These are phyloP conservation scores for Prunus campanulata DNA, from an alignment of 306 rosid genomes.

Conservation along the genomic window DNA sequence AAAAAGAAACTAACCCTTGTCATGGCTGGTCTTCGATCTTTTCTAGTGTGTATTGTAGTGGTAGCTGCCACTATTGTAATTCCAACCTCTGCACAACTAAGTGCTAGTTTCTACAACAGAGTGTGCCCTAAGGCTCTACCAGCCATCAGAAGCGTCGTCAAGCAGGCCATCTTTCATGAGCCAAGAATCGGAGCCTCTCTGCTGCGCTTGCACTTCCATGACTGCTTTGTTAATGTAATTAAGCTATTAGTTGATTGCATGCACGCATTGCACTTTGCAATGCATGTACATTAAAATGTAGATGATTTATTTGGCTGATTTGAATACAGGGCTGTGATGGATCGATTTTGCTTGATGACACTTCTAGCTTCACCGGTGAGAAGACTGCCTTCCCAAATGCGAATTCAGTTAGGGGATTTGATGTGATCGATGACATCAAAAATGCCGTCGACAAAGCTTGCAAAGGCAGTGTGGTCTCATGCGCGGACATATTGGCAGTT, in stretches of 20 bases:
- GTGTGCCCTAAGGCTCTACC: constrained; percentile 28
- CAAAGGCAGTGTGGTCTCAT: constrained; percentile 18
- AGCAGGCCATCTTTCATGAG: constrained; percentile 12
- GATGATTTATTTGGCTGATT: neutral
- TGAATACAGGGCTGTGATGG: constrained; percentile 35
- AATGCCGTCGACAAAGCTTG: constrained; percentile 21
- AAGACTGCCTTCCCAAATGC: constrained; percentile 30
- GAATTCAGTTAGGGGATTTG: constrained; percentile 31
- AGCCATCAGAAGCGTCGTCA: constrained; percentile 14
- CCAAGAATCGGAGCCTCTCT: constrained; percentile 43
- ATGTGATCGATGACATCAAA: constrained; percentile 29
- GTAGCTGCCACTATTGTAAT: neutral
- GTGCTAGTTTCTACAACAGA: constrained; percentile 4
- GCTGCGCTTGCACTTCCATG: constrained; percentile 34
- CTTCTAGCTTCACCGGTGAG: constrained; percentile 28
- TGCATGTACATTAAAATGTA: neutral
- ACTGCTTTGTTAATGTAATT: constrained; percentile 35
- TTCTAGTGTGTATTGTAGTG: neutral
- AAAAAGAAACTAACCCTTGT: neutral
- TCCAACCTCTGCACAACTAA: constrained; percentile 25
- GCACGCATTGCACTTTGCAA: neutral
- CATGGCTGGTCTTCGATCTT: constrained; percentile 11
- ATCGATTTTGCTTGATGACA: constrained; percentile 36
- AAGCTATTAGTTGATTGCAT: neutral
- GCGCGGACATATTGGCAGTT: constrained; percentile 37